Percentiles rank a stretch among this genome's conserved stretches.
Conservation (phyloP, 2,329 filamentous ascomycete species). For the Seiridium unicorne region DNA sequence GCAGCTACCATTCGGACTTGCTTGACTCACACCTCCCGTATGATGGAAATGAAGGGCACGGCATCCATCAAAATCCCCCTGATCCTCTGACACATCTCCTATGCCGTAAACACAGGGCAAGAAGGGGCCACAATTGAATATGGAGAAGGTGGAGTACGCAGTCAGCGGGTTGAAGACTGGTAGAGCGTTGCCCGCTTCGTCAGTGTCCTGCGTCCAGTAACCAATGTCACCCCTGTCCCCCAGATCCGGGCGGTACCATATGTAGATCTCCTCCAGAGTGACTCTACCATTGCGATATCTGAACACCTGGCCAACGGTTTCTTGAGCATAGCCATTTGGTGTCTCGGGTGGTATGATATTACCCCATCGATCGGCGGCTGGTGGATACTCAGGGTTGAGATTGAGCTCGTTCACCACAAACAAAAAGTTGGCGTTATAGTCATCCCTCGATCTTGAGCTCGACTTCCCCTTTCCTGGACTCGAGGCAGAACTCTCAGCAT, state of each 20-base stretch:
- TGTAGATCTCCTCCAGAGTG: background rate
- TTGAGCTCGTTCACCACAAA: constrained; percentile 6
- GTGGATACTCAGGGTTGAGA: background rate
- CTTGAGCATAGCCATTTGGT: background rate
- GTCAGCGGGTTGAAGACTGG: background rate
- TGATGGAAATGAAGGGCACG: constrained; percentile 1
- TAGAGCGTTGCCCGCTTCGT: background rate
- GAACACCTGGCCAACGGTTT: constrained; percentile 1
- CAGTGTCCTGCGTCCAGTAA: background rate
- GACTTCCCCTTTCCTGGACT: background rate
- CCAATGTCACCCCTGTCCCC: background rate
- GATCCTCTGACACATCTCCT: background rate
- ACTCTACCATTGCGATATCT: background rate
- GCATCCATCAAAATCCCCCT: background rate
- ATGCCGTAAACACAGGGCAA: background rate
- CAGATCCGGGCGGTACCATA: background rate
- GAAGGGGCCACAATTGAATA: constrained; percentile 7
- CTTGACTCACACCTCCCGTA: background rate
- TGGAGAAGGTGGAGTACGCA: background rate
- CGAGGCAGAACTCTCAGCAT: background rate
- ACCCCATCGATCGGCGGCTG: background rate
- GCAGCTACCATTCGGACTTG: background rate
- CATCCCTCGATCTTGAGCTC: background rate
- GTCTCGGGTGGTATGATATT: constrained; percentile 2
- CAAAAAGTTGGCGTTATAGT: background rate